These are phyloP conservation scores for Barnettozyma sucrosica DNA, from an alignment of 805 yeast genomes.

Conservation along the genomic window DNA sequence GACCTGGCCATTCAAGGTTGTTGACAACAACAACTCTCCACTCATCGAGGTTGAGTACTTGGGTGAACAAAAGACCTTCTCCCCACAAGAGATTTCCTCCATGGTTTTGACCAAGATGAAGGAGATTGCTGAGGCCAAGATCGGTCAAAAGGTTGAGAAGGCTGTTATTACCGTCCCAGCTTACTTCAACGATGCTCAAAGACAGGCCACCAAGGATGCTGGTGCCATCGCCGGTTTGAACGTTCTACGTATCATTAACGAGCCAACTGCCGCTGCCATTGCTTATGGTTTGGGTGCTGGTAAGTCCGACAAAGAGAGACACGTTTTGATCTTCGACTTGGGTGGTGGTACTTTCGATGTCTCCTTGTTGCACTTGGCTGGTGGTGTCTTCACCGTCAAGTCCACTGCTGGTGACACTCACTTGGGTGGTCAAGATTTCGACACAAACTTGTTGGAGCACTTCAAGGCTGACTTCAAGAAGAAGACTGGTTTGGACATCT, in stretches of 20 bases:
- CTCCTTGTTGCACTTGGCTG: conserved; percentile 85
- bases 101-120: conserved; percentile 80
- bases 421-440: conserved; percentile 99
- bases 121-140: conserved; percentile 73
- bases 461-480: conserved; percentile 92
- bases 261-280: conserved; percentile 95
- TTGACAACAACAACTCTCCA: conserved; percentile 62
- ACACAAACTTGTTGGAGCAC: conserved; percentile 89
- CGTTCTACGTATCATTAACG: conserved; percentile 72
- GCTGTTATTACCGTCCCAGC: conserved; percentile 80
- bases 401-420: conserved; percentile 99
- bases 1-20: conserved; percentile 80
- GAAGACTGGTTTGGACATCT: conserved; percentile 89
- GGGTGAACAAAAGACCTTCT: conserved; percentile 62
- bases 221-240: conserved; percentile 77
- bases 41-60: conserved; percentile 63
- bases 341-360: conserved; percentile 99
- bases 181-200: conserved; percentile 73
- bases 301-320: conserved; percentile 73
- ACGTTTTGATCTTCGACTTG: conserved; percentile 88
- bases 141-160: conserved; percentile 64
- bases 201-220: conserved; percentile 80
- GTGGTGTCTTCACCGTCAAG: conserved; percentile 95
- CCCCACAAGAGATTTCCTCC: conserved; percentile 72
- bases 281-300: conserved; percentile 98